These are phyloP conservation scores for Achaetomium macrosporum DNA, from an alignment of 2,329 filamentous ascomycete genomes.

Conservation along the genomic window DNA sequence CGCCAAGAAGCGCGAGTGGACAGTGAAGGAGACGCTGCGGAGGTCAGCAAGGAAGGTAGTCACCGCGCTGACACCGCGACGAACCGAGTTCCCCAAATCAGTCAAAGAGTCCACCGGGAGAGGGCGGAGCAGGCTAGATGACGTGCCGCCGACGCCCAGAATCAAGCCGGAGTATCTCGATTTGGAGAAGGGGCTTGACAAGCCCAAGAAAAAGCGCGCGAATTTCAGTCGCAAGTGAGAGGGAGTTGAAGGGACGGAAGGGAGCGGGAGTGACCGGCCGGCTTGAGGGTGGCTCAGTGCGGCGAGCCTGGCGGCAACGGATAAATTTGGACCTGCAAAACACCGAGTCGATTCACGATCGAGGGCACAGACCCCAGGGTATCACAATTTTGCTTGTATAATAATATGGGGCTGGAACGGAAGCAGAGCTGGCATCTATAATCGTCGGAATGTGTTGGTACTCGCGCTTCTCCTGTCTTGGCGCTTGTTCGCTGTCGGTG, in stretches of 20 bases:
- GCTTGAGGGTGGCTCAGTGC: background rate
- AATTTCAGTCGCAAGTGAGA: slow-evolving; percentile 32
- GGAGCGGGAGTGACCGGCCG: background rate
- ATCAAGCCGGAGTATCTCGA: slow-evolving; percentile 51
- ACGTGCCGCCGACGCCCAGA: slow-evolving; percentile 55
- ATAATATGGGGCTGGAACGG: slow-evolving; percentile 22
- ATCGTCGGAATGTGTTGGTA: slow-evolving; percentile 65
- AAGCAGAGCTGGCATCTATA: slow-evolving; percentile 38
- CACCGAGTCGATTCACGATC: slow-evolving; percentile 3
- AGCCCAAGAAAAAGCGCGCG: slow-evolving; percentile 34
- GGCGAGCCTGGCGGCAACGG: background rate
- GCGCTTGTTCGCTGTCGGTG: slow-evolving; percentile 31
- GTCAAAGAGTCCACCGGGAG: slow-evolving; percentile 39
- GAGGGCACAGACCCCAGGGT: slow-evolving; percentile 8
- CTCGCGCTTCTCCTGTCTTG: slow-evolving; percentile 60
- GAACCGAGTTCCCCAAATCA: slow-evolving; percentile 54
- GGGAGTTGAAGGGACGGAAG: background rate
- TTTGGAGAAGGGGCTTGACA: slow-evolving; percentile 51
- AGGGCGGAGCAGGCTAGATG: slow-evolving; percentile 44
- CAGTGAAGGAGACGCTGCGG: slow-evolving; percentile 64
- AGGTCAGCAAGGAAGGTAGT: slow-evolving; percentile 60
- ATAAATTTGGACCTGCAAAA: background rate
- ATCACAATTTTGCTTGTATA: slow-evolving; percentile 22
- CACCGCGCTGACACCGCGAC: slow-evolving; percentile 55
- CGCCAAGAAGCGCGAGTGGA: slow-evolving; percentile 82